Conservation (phyloP, 768 basidiomycete species). For the Trametes coccinea region DNA sequence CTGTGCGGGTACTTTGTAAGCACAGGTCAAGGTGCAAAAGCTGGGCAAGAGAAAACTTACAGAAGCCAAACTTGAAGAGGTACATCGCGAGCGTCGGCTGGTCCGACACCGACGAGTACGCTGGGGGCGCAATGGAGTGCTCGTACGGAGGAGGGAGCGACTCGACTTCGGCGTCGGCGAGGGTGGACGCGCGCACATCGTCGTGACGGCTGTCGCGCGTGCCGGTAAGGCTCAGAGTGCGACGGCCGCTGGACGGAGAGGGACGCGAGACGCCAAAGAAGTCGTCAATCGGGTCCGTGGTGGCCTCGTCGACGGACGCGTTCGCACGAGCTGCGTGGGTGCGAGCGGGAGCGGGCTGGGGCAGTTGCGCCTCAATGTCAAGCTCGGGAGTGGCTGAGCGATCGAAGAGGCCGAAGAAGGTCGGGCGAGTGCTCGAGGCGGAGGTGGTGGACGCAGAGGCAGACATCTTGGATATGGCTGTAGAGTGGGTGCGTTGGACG, state of each 20-base stretch:
- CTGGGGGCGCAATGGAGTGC: slow-evolving; percentile 33
- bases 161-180: slow-evolving; percentile 21
- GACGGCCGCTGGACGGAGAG: slow-evolving; percentile 14
- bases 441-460: slow-evolving; percentile 1
- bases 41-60: slow-evolving; percentile 34
- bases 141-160: slow-evolving; percentile 36
- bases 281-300: slow-evolving; percentile 26
- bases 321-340: not conserved
- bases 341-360: slow-evolving; percentile 2
- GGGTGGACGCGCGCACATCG: slow-evolving; percentile 10
- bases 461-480: not conserved
- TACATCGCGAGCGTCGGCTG: slow-evolving; percentile 47
- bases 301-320: not conserved
- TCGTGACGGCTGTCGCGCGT: slow-evolving; percentile 38
- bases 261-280: slow-evolving; percentile 33
- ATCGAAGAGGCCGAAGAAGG: slow-evolving; percentile 13
- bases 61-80: slow-evolving; percentile 51
- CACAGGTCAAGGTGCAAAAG: not conserved
- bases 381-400: not conserved
- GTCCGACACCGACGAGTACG: slow-evolving; percentile 38
- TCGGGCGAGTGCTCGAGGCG: slow-evolving; percentile 5
- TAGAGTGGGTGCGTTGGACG: not conserved
- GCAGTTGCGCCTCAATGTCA: slow-evolving; percentile 14
- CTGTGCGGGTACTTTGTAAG: slow-evolving; percentile 25
- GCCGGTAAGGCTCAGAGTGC: slow-evolving; percentile 17